Percentiles rank a stretch among this genome's conserved stretches.
Conservation (phyloP, 345 rosid genomes). For the Sonneratia alba region DNA sequence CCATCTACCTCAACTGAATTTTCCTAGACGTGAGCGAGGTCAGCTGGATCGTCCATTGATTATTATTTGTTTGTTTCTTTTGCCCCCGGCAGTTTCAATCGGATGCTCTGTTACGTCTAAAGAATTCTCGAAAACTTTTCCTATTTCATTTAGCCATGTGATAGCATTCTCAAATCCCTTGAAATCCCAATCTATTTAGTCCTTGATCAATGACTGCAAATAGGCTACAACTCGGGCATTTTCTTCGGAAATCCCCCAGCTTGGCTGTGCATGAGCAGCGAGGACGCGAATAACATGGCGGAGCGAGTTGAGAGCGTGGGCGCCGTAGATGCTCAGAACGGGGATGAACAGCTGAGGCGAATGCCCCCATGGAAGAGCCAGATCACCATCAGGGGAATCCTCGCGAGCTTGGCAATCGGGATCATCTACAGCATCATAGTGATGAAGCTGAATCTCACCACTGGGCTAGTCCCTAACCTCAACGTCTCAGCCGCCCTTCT, state of each 20-base stretch:
- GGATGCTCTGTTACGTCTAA: too few relatives aligned
- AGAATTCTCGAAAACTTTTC: too few relatives aligned
- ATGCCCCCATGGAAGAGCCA: conserved; percentile 73
- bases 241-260: background rate
- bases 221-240: background rate
- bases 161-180: too few relatives aligned
- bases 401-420: conserved; percentile 67
- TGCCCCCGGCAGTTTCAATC: too few relatives aligned
- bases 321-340: conserved; percentile 17
- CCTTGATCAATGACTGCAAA: background rate
- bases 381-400: conserved; percentile 63
- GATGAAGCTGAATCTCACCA: conserved; percentile 78
- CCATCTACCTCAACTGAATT: background rate
- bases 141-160: too few relatives aligned
- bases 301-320: background rate
- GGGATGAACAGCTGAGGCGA: conserved; percentile 33
- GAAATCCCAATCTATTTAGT: background rate
- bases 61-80: background rate
- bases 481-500: conserved; percentile 94
- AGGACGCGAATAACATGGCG: conserved; percentile 3
- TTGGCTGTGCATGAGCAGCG: background rate
- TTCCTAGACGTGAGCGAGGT: background rate
- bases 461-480: conserved; percentile 90
- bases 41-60: background rate
- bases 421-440: conserved; percentile 78